Evolutionary conservation across 2,329 filamentous ascomycete genomes (phyloP), one percentile per base, ranked within the genome.

Genomic region (Chrysoporthe puriensis): DNA sequence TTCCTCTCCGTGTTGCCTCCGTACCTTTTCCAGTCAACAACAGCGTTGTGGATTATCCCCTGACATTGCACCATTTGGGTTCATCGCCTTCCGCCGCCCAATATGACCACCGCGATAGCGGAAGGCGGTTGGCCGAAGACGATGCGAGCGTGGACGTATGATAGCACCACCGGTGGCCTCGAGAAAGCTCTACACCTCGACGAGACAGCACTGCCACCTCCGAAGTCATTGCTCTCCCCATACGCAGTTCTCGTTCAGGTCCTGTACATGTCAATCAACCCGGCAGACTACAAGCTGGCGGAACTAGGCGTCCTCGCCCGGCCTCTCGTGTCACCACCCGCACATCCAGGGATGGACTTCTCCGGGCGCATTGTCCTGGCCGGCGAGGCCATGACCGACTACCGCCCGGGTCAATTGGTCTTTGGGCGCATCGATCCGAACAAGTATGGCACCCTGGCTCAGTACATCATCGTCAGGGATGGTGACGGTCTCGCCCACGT

Each of bases 251-350:
- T 90, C 16, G 78, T 91, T 61, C 78, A 84, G 70, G 84, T 91
- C 8, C 76, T 84, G 67, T 78, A 81, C 66, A 80, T 82, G 36
- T 78, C 84, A 34, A 74, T 90, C 70, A 91, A 91, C 74, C 88
- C 88, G 0, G 85, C 85, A 40, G 90, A 91, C 80, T 86, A 88
- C 81, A 91, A 91, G 76, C 71, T 86, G 1, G 80, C 85, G 11
- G 88, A 90, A 73, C 26, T 78, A 2, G 77, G 83, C 40, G 76
- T 82, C 0, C 66, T 85, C 6, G 75, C 75, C 1, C 77, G 79
- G 4, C 69, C 80, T 32, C 48, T 81, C 1, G 75, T 84, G 60
- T 73, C 76, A 34, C 76, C 74, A 5, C 81, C 83, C 0, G 83
- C 81, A 2, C 80, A 80, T 0, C 85, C 85, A 0, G 82, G 83